Base-by-base conservation (phyloP, 129 eudicot species). In the Logfia minima region DNA sequence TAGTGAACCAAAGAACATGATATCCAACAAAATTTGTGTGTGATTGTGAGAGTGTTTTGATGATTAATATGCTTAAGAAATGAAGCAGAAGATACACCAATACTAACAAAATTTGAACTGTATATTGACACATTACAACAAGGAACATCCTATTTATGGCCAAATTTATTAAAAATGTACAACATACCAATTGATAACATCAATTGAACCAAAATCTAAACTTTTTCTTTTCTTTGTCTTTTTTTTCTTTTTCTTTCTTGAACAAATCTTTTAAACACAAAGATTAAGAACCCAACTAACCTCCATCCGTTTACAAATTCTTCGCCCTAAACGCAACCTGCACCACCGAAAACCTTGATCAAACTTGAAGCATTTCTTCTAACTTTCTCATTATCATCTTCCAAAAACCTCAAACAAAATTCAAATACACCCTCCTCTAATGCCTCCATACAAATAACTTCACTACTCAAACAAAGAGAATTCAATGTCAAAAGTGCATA, bases 321-420 rank as follows among this genome's bases (percentile, higher is more conserved):
- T 21, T 58, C 24, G 45, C 78, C 62, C 64, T 68, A 78, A 53
- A 32, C 23, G 43, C 81, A 69, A 31, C 79, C 82, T 26, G 84
- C 72, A 10, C 87, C 90, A 58, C 86, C 87, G 73, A 91, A 87
- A 34, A 88, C 89, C 89, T 88, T 85, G 80, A 92, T 83, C 89
- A 95, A 89, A 80, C 77, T 87, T 51, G 90, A 86, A 1, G 99
- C 97, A 79, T 87, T 88, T 18, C 88, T 68, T 75, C 92, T 80
- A 75, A 95, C 86, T 72, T 95, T 95, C 76, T 91, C 97, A 71
- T 86, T 91, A 72, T 95, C 97, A 83, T 87, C 97, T 76, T 88
- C 96, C 86, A 95, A 72, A 24, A 89, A 86, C 73, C 91, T 83
- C 69, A 89, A 84, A 86, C 97, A 95, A 34, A 85, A 61, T 79